Conservation (phyloP, 176 grass and related monocot genomes). For the Hordeum marinum region DNA sequence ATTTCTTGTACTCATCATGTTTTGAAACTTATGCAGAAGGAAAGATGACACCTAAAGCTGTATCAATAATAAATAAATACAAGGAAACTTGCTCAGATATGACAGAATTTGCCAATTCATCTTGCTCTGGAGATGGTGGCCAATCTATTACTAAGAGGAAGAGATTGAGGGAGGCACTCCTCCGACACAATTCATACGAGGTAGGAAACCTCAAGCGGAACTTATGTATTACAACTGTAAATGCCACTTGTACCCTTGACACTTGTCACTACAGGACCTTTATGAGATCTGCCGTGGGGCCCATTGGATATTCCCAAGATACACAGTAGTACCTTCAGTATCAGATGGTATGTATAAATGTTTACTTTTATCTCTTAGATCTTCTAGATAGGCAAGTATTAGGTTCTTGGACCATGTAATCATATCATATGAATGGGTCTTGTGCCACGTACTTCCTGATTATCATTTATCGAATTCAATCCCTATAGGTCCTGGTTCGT, state of each 20-base stretch:
- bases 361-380: background rate
- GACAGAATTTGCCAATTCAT: conserved; percentile 2
- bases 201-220: conserved; percentile 21
- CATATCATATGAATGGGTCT: background rate
- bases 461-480: background rate
- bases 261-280: conserved; percentile 39
- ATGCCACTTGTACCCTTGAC: background rate
- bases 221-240: background rate
- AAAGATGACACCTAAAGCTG: conserved; percentile 17
- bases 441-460: background rate
- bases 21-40: conserved; percentile 31
- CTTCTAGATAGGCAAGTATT: background rate
- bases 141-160: conserved; percentile 29
- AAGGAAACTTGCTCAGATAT: conserved; percentile 13
- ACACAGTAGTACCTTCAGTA: conserved; percentile 37
- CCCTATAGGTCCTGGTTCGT: background rate
- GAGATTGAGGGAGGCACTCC: conserved; percentile 39
- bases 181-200: conserved; percentile 30
- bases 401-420: background rate
- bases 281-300: conserved; percentile 37
- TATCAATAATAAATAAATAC: conserved; percentile 24
- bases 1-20: background rate
- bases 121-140: conserved; percentile 18
- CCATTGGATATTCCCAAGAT: conserved; percentile 51
- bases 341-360: conserved; percentile 28